Evolutionary conservation across 2,329 filamentous ascomycete genomes (phyloP).

Genomic region (Hortaea sp.): DNA sequence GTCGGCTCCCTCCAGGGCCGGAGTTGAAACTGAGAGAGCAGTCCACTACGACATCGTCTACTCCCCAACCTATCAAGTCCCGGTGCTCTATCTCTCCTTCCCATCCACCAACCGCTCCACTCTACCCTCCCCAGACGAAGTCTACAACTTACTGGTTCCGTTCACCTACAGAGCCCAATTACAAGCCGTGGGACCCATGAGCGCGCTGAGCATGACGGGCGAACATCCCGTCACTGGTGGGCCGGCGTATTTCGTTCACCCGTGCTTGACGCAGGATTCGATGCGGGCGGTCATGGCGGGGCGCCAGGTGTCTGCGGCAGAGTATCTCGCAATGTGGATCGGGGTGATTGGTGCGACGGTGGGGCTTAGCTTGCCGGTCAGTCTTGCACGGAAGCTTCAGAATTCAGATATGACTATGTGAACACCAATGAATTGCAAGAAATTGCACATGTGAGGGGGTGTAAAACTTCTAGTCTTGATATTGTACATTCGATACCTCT

Average conservation of each 20-base stretch:
- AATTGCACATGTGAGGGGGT: too few relatives aligned
- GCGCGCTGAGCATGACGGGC: constrained; percentile 25
- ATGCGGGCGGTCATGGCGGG: constrained; percentile 45
- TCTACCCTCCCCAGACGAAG: constrained; percentile 16
- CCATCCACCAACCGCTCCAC: constrained; percentile 6
- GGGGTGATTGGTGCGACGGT: constrained; percentile 76
- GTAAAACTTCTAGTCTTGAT: too few relatives aligned
- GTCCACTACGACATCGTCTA: constrained; percentile 31
- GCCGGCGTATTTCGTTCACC: constrained; percentile 84
- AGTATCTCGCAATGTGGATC: constrained; percentile 78
- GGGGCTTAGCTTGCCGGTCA: constrained; percentile 45
- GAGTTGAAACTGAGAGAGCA: neutral
- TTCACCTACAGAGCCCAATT: constrained; percentile 23
- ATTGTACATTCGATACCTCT: too few relatives aligned
- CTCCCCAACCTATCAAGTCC: constrained; percentile 36
- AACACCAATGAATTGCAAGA: too few relatives aligned
- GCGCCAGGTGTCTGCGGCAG: neutral
- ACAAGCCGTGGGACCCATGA: constrained; percentile 25
- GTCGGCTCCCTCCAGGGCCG: too few relatives aligned
- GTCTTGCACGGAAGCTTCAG: constrained; percentile 8
- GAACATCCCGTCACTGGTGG: constrained; percentile 73
- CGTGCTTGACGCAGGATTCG: constrained; percentile 76
- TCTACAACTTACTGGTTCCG: constrained; percentile 30
- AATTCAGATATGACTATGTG: too few relatives aligned
- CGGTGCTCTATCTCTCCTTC: constrained; percentile 33